A percentile compares a stretch with the other conserved stretches of the same genome.
Conservation (phyloP, 1,284 basidiomycete species). For the Pseudozyma flocculosa region DNA sequence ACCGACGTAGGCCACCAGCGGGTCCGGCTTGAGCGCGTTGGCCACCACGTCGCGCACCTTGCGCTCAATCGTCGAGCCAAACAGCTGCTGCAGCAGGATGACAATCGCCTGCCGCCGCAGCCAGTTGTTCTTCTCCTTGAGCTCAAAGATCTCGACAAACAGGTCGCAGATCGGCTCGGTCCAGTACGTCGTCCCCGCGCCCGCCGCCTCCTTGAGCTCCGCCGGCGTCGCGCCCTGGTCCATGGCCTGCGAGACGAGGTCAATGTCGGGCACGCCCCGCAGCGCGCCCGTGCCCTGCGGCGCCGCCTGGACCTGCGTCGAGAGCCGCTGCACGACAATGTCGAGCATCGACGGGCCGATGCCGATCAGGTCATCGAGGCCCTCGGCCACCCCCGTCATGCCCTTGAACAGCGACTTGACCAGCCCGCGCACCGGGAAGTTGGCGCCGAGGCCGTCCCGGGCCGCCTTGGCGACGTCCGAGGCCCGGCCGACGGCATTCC, state of each 20-base stretch:
- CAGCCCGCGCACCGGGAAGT: constrained; percentile 20
- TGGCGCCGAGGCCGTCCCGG: background rate
- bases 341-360: constrained; percentile 49
- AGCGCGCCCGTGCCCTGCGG: background rate
- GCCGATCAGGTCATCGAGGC: constrained; percentile 42
- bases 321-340: constrained; percentile 34
- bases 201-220: constrained; percentile 74
- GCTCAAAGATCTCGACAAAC: constrained; percentile 85
- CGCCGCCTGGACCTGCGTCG: constrained; percentile 42
- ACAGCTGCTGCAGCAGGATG: constrained; percentile 89
- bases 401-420: constrained; percentile 41
- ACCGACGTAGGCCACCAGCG: constrained; percentile 67
- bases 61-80: constrained; percentile 95
- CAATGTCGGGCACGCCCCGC: constrained; percentile 32
- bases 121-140: constrained; percentile 95
- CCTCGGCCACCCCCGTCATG: constrained; percentile 43
- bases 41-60: constrained; percentile 77
- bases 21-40: constrained; percentile 58
- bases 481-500: background rate
- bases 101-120: constrained; percentile 91
- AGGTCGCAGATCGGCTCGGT: constrained; percentile 92
- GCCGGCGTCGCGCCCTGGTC: constrained; percentile 52
- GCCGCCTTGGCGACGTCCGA: background rate
- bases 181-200: constrained; percentile 75
- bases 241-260: constrained; percentile 41